Conservation (phyloP, 345 rosid genomes). For the Erodium maritimum region DNA sequence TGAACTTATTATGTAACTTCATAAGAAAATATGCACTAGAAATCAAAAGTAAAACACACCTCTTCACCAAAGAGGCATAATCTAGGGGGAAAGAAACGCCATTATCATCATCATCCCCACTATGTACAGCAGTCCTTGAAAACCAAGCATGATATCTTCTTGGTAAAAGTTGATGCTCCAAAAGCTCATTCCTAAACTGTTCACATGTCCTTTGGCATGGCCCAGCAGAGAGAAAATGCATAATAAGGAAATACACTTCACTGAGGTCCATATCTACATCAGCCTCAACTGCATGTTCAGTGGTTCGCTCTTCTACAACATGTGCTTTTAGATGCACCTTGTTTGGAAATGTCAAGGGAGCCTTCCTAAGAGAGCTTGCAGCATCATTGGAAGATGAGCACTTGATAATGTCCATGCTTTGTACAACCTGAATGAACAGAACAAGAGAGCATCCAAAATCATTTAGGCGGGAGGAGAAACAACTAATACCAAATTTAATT, state of each 20-base stretch:
- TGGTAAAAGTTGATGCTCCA: conserved; percentile 76
- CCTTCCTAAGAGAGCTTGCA: conserved; percentile 37
- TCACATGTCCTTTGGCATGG: conserved; percentile 64
- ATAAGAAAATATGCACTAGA: not conserved
- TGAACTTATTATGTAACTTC: not conserved
- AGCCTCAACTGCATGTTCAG: conserved; percentile 20
- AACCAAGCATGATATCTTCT: conserved; percentile 95
- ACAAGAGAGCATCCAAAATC: not conserved
- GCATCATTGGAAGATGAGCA: conserved; percentile 27
- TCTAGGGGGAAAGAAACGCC: conserved; percentile 70
- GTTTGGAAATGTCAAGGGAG: conserved; percentile 28
- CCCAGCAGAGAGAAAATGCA: conserved; percentile 81
- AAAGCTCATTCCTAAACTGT: conserved; percentile 54
- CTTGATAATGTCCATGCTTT: conserved; percentile 50
- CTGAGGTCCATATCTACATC: conserved; percentile 56
- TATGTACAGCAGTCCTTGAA: conserved; percentile 52
- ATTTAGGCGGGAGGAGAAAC: not conserved
- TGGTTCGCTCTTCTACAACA: conserved; percentile 31
- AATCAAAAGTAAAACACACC: conserved; percentile 26
- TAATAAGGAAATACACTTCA: conserved; percentile 81
- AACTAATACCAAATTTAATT: no score
- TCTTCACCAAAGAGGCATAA: conserved; percentile 53
- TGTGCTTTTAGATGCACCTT: conserved; percentile 28
- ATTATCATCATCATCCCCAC: conserved; percentile 42
- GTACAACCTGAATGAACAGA: not conserved